These are phyloP conservation scores for Cryphonectria japonica DNA, from an alignment of 2,329 filamentous ascomycete species.

Conservation along the genomic window DNA sequence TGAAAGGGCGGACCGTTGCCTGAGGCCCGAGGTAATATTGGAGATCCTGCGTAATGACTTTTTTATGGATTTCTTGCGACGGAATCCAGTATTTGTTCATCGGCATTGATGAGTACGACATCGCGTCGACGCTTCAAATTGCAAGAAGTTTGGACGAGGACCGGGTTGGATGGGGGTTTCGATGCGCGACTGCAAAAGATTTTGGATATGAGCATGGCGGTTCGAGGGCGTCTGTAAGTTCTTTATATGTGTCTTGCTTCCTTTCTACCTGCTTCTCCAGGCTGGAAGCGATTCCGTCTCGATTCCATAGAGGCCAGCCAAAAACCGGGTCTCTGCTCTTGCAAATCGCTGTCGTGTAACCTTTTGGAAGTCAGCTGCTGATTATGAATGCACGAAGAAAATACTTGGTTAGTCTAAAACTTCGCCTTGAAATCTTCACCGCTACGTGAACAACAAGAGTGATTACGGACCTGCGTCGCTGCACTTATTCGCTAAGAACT, in stretches of 20 bases:
- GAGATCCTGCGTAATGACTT: conserved; percentile 61
- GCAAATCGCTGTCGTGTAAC: too few relatives aligned
- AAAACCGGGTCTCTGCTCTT: neutral
- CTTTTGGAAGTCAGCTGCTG: too few relatives aligned
- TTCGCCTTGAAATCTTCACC: neutral
- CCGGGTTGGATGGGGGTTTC: neutral
- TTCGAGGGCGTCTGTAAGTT: neutral
- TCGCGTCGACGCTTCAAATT: neutral
- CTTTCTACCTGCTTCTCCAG: neutral
- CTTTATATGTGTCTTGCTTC: conserved; percentile 1
- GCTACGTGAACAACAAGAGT: neutral
- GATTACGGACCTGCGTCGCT: neutral
- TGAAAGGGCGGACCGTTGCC: conserved; percentile 60
- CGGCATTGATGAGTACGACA: conserved; percentile 37
- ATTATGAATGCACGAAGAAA: neutral
- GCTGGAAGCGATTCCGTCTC: too few relatives aligned
- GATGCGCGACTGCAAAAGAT: neutral
- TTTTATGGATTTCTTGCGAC: conserved; percentile 62
- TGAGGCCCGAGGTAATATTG: conserved; percentile 62
- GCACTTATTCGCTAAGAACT: neutral
- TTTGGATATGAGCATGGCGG: neutral
- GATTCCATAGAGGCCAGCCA: neutral
- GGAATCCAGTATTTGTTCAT: conserved; percentile 67
- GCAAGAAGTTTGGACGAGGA: neutral
- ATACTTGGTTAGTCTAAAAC: neutral